These are phyloP conservation scores for Dacryopinax primogenitus DNA, from an alignment of 768 basidiomycete genomes.

Conservation along the genomic window DNA sequence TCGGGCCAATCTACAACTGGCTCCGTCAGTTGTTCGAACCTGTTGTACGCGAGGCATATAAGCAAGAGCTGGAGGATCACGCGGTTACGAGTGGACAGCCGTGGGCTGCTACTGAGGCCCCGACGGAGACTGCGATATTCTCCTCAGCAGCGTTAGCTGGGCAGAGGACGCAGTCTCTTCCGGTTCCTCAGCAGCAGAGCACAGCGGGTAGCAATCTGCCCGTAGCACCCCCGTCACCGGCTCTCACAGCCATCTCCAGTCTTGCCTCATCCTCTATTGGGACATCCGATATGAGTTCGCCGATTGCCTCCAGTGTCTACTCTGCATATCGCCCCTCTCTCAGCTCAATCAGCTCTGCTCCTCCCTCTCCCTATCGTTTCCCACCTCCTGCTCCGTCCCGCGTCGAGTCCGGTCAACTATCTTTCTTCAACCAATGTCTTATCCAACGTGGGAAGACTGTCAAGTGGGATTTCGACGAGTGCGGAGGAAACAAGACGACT, in stretches of 20 bases:
- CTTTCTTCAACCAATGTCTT: neutral
- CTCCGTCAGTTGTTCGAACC: neutral
- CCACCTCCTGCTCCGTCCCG: neutral
- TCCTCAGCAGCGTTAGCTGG: no score
- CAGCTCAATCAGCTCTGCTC: neutral
- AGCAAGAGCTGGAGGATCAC: neutral
- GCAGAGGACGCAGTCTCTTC: no score
- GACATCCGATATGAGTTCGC: no score
- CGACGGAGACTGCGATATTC: no score
- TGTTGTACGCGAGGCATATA: neutral
- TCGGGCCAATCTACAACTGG: neutral
- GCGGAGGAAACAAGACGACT: constrained; percentile 1
- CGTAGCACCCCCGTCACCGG: neutral
- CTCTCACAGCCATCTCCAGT: no score
- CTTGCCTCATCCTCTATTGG: no score
- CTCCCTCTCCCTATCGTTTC: neutral
- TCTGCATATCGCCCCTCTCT: neutral
- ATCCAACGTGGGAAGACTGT: neutral
- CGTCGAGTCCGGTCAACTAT: neutral
- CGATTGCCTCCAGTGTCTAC: no score
- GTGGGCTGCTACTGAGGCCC: no score
- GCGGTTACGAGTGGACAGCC: neutral
- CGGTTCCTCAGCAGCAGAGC: no score
- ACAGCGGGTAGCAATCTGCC: no score
- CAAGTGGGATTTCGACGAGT: neutral